A percentile compares a stretch with the other conserved stretches of the same genome.
Evolutionary conservation across 2,329 filamentous ascomycete genomes (phyloP).

Genomic region (Nemania sp.): DNA sequence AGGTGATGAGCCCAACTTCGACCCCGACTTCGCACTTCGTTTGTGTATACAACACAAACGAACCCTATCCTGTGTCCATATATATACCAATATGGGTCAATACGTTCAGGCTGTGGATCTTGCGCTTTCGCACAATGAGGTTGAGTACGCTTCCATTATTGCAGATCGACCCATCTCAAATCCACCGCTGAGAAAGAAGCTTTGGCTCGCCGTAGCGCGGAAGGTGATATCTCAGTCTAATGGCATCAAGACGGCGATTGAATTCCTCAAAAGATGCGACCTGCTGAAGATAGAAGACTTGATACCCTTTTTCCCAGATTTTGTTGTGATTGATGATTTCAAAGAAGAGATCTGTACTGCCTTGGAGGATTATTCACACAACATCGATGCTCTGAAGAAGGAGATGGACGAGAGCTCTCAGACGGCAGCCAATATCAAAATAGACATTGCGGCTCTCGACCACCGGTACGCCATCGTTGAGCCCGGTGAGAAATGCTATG

Average conservation of each 20-base stretch:
- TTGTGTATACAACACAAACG: constrained; percentile 94
- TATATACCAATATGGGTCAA: constrained; percentile 95
- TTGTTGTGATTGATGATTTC: constrained; percentile 98
- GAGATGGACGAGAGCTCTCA: constrained; percentile 95
- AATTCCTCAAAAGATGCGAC: constrained; percentile 90
- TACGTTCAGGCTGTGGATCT: constrained; percentile 92
- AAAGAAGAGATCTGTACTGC: constrained; percentile 97
- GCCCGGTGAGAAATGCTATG: constrained; percentile 91
- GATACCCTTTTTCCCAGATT: constrained; percentile 98
- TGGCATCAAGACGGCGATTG: constrained; percentile 90
- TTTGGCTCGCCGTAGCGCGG: constrained; percentile 94
- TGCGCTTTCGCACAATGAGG: constrained; percentile 84
- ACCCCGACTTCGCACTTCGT: constrained; percentile 93
- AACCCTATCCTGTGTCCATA: constrained; percentile 93
- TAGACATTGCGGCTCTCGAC: constrained; percentile 84
- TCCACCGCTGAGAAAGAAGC: constrained; percentile 81
- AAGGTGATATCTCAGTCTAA: constrained; percentile 87
- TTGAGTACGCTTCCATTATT: constrained; percentile 87
- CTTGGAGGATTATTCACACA: constrained; percentile 88
- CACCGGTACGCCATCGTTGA: constrained; percentile 94
- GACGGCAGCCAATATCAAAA: constrained; percentile 88
- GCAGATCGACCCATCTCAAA: constrained; percentile 84
- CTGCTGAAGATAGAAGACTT: constrained; percentile 93
- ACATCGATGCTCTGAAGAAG: constrained; percentile 83
- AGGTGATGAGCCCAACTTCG: constrained; percentile 83